Evolutionary conservation across 208 protist genomes (phyloP).

Genomic region (Tritrichomonas musculus): DNA sequence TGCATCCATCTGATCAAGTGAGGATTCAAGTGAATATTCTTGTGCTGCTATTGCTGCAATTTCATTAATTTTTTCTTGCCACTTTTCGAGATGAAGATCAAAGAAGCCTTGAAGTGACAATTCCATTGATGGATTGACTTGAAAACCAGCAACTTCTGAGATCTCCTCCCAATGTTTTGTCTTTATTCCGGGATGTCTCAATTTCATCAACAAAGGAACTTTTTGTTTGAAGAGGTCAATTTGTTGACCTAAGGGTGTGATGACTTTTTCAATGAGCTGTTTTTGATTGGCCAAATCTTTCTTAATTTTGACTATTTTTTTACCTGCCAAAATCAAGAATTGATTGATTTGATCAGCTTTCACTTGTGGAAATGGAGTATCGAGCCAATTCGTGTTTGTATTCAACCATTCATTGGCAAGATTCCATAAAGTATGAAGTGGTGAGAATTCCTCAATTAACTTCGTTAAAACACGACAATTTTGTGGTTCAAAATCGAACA

Average conservation of each 20-base stretch:
- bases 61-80: not conserved
- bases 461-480: not conserved
- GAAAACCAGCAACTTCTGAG: slow-evolving; percentile 24
- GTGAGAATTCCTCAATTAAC: slow-evolving; percentile 5
- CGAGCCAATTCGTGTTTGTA: not conserved
- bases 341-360: not conserved
- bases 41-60: not conserved
- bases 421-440: not conserved
- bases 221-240: not conserved
- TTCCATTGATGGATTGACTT: slow-evolving; percentile 3
- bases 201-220: not conserved
- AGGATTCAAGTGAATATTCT: slow-evolving; percentile 5
- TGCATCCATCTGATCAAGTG: slow-evolving; percentile 1
- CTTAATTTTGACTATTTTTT: not conserved
- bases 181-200: not conserved
- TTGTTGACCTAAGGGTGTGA: not conserved
- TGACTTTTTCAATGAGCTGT: not conserved
- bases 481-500: not conserved
- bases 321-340: not conserved
- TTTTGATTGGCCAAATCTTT: not conserved
- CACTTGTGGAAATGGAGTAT: slow-evolving; percentile 17
- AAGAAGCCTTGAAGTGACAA: not conserved
- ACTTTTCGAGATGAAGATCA: not conserved
- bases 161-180: slow-evolving; percentile 25
- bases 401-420: not conserved